These are phyloP conservation scores for Aspergillus tubingensis DNA, from an alignment of 2,329 filamentous ascomycete species.

Conservation along the genomic window DNA sequence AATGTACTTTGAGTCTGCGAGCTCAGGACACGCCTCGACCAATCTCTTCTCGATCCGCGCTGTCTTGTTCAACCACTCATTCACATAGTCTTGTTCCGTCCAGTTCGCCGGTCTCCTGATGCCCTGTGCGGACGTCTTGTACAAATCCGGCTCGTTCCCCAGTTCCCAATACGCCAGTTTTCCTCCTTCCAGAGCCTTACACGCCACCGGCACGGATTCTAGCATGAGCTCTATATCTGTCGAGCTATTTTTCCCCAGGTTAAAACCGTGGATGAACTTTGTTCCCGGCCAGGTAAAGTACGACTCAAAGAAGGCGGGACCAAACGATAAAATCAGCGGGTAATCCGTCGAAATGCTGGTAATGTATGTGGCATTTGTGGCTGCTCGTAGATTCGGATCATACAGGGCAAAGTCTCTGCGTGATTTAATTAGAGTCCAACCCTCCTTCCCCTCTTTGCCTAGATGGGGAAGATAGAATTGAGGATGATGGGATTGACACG, in stretches of 20 bases:
- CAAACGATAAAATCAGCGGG: not conserved
- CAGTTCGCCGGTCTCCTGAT: not conserved
- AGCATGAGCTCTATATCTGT: not conserved
- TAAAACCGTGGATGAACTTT: slow-evolving; percentile 7
- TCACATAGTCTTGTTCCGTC: slow-evolving; percentile 7
- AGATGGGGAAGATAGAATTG: too few species aligned
- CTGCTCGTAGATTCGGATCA: not conserved
- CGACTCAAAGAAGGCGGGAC: slow-evolving; percentile 4
- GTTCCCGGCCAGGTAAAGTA: slow-evolving; percentile 5
- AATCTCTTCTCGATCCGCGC: not conserved
- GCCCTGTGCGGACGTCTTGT: slow-evolving; percentile 54
- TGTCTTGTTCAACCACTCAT: slow-evolving; percentile 8
- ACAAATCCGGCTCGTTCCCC: slow-evolving; percentile 67
- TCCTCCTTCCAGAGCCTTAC: slow-evolving; percentile 55
- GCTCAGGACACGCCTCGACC: not conserved
- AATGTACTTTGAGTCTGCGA: slow-evolving; percentile 1
- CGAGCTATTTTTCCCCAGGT: slow-evolving; percentile 1
- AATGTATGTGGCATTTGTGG: slow-evolving; percentile 3
- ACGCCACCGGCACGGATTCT: slow-evolving; percentile 57
- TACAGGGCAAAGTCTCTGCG: slow-evolving; percentile 3
- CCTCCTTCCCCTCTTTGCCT: not conserved
- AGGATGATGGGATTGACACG: not conserved
- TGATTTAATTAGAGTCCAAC: not conserved
- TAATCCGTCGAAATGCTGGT: slow-evolving; percentile 6
- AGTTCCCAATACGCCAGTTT: slow-evolving; percentile 62